Evolutionary conservation across 2,329 filamentous ascomycete species (phyloP).

Genomic region (Bipolaris oryzae): DNA sequence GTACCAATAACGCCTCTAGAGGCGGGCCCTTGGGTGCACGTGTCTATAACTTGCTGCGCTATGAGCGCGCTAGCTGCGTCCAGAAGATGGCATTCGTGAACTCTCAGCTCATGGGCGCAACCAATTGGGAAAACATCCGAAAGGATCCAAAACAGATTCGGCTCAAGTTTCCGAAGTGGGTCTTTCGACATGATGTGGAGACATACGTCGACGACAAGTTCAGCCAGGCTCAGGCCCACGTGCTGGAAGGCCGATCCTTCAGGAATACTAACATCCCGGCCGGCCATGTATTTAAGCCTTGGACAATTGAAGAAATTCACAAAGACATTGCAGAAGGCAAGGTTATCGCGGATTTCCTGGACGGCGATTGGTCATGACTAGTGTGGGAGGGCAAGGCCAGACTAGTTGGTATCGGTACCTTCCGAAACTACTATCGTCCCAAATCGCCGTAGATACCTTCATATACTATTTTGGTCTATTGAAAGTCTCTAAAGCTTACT

Average conservation of each 20-base stretch:
- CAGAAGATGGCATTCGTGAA: constrained; percentile 11
- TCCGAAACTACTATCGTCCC: too few relatives aligned
- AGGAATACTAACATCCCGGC: background rate
- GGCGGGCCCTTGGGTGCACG: background rate
- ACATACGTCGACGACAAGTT: constrained; percentile 46
- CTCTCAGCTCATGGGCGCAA: constrained; percentile 33
- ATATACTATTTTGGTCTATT: too few relatives aligned
- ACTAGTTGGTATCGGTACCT: too few relatives aligned
- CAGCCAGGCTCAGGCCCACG: constrained; percentile 36
- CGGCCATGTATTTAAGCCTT: background rate
- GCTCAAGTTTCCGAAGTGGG: constrained; percentile 41
- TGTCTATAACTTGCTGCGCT: background rate
- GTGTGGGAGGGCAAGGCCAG: too few relatives aligned
- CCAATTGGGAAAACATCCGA: constrained; percentile 47
- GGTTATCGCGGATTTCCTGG: constrained; percentile 24
- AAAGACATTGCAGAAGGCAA: constrained; percentile 29
- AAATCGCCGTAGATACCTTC: too few relatives aligned
- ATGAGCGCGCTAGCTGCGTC: constrained; percentile 5
- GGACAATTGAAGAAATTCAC: constrained; percentile 33
- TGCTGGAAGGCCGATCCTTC: background rate
- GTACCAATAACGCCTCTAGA: background rate
- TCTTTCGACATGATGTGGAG: constrained; percentile 48
- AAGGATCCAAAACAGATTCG: constrained; percentile 31
- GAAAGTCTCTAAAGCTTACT: too few relatives aligned
- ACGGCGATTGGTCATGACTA: constrained; percentile 21